Evolutionary conservation across 805 yeast species (phyloP), one percentile per base, ranked within the genome.

Genomic region (Danielia reshetovae): DNA sequence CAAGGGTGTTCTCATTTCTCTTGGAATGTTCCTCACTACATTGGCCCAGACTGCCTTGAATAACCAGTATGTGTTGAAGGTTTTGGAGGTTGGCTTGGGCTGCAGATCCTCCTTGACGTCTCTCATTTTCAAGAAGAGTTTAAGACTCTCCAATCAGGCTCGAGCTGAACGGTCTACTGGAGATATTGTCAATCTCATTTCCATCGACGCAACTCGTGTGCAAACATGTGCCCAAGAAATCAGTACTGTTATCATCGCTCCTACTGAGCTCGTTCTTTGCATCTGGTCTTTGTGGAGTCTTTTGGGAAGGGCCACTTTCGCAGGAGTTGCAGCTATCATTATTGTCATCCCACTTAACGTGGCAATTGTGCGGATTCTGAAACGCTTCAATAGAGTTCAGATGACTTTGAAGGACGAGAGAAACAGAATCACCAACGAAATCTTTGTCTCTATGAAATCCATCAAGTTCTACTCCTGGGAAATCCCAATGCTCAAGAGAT

Each of bases 41-140:
- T 51, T 86, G 8, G 16, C 74, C 2, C 78, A 80, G 35, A 80
- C 93, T 0, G 64, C 73, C 2, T 58, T 82, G 12, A 72, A 73
- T 43, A 90, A 85, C 55, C 85, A 83, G 55, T 84, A 80, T 52
- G 75, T 79, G 42, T 65, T 78, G 30, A 63, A 62, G 22, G 73
- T 78, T 22, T 36, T 51, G 16, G 77, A 77, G 43, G 73, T 83
- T 3, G 85, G 85, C 10, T 66, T 84, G 57, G 45, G 46, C 2
- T 35, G 43, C 36, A 14, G 49, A 19, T 34, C 55, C 1, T 47
- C 58, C 8, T 40, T 55, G 30, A 46, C 51, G 9, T 46, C 59
- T 4, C 35, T 54, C 18, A 39, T 55, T 13, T 55, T 44, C 41
- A 48, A 48, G 21, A 54, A 55, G 27, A 38, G 50, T 2, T 36